Base-by-base conservation (phyloP, 2,329 filamentous ascomycete genomes). In the Metarhizium humberi region DNA sequence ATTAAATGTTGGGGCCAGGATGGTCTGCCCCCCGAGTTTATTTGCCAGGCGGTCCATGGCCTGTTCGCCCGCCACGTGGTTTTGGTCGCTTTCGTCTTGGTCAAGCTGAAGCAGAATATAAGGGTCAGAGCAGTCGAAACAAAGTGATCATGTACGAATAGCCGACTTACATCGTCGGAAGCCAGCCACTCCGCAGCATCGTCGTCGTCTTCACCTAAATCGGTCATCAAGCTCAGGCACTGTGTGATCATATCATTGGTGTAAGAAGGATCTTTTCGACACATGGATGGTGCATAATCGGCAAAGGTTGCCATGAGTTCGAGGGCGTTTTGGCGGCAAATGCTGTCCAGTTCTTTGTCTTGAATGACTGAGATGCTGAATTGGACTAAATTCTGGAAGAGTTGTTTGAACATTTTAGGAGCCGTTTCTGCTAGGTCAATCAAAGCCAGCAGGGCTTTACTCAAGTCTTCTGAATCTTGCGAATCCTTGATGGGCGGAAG, bases 231-330 rank as follows among this genome's bases (percentile, higher is more conserved):
- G 63, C 92, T 97, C 62, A 99, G 76, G 70, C 94, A 99, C 71
- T 99, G 94, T 1, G 92, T 97, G 60, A 99, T 95, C 94, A 99
- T 99, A 61, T 96, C 91, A 58, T 82, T 86, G 2, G 92, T 94
- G 73, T 95, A 99, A 11, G 85, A 87, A n/a, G 85, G 73, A 67
- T 99, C 92, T 69, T 96, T 96, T 68, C 87, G 90, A 77, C 94
- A 97, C 85, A 97, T 92, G 42, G 87, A 87, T 4, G 94, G 91
- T 1, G 90, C 88, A 65, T 92, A 94, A 67, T 99, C 94, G 61
- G 92, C 92, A 69, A 99, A 99, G 0, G 94, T 99, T 30, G 92
- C 92, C 90, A 99, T 96, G 55, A 99, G 81, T 71, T 99, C 94
- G 46, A 99, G 78, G 0, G 92, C 91, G 67, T 97, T 97, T 71